phyloP scores from a whole-genome alignment of 768 basidiomycete genomes.

The Boletus vermiculosoides region DNA sequence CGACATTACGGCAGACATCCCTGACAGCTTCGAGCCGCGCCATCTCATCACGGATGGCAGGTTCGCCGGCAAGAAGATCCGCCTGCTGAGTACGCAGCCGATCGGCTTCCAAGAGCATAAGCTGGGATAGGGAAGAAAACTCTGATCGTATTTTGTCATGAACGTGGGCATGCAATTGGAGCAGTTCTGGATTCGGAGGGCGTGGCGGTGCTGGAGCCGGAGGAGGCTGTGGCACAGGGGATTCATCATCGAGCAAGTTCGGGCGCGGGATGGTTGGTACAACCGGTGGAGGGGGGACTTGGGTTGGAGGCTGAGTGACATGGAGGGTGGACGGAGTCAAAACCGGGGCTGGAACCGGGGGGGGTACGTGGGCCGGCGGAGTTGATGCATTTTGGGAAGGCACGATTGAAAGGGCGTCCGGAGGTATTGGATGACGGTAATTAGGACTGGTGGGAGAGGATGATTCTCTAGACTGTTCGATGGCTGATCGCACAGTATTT shows the following conservation, averaged over 20 bases:
- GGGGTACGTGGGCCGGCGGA: conserved; percentile 22
- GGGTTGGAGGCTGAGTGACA: conserved; percentile 22
- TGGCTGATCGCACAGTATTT: conserved; percentile 19
- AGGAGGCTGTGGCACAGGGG: conserved; percentile 28
- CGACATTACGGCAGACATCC: conserved; percentile 83
- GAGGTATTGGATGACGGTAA: conserved; percentile 28
- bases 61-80: conserved; percentile 86
- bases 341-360: conserved; percentile 17
- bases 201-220: conserved; percentile 60
- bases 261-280: conserved; percentile 32
- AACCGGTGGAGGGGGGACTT: conserved; percentile 20
- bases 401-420: conserved; percentile 27
- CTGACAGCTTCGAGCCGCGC: conserved; percentile 88
- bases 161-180: conserved; percentile 74
- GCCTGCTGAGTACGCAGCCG: conserved; percentile 76
- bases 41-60: conserved; percentile 97
- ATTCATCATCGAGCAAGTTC: conserved; percentile 68
- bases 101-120: conserved; percentile 64
- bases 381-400: conserved; percentile 29
- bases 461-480: conserved; percentile 20
- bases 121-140: conserved; percentile 65
- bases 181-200: conserved; percentile 86
- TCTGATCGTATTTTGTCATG: conserved; percentile 73
- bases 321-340: conserved; percentile 27
- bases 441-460: conserved; percentile 27